These are phyloP conservation scores for Pezicula rhizophila DNA, from an alignment of 2,329 filamentous ascomycete genomes.

Conservation along the genomic window DNA sequence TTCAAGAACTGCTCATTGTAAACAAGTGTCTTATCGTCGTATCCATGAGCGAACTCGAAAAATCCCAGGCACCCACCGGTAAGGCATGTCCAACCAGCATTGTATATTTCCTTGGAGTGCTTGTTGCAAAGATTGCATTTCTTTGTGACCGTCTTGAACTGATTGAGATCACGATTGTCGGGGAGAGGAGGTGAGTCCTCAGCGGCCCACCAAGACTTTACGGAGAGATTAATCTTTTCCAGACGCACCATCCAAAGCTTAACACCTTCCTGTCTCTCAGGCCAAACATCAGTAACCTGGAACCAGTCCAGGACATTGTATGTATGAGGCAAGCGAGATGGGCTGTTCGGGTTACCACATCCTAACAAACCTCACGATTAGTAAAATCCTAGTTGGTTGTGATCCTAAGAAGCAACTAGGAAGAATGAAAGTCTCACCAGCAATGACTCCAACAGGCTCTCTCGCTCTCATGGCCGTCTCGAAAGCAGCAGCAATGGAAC, in stretches of 20 bases:
- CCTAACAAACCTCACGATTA: slow-evolving; percentile 36
- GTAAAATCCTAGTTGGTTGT: slow-evolving; percentile 4
- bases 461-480: slow-evolving; percentile 38
- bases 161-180: slow-evolving; percentile 21
- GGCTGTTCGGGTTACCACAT: slow-evolving; percentile 40
- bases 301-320: slow-evolving; percentile 67
- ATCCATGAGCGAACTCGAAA: slow-evolving; percentile 33
- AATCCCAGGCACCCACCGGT: slow-evolving; percentile 44
- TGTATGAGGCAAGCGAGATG: slow-evolving; percentile 44
- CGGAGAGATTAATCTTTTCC: slow-evolving; percentile 51
- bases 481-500: slow-evolving; percentile 32
- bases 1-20: slow-evolving; percentile 55
- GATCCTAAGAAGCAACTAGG: neutral
- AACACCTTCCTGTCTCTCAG: slow-evolving; percentile 41
- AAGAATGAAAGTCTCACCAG: slow-evolving; percentile 35
- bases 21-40: slow-evolving; percentile 28
- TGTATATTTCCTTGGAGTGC: slow-evolving; percentile 33
- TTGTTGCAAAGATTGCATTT: slow-evolving; percentile 36
- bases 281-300: slow-evolving; percentile 63
- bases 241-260: slow-evolving; percentile 51
- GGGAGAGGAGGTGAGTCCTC: slow-evolving; percentile 25
- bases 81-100: slow-evolving; percentile 54
- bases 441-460: slow-evolving; percentile 49
- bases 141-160: slow-evolving; percentile 13
- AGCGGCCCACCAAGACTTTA: slow-evolving; percentile 54